Percentiles rank a stretch among this genome's conserved stretches.
Conservation (phyloP, 2,329 filamentous ascomycete species). For the Ustilaginoidea virens region DNA sequence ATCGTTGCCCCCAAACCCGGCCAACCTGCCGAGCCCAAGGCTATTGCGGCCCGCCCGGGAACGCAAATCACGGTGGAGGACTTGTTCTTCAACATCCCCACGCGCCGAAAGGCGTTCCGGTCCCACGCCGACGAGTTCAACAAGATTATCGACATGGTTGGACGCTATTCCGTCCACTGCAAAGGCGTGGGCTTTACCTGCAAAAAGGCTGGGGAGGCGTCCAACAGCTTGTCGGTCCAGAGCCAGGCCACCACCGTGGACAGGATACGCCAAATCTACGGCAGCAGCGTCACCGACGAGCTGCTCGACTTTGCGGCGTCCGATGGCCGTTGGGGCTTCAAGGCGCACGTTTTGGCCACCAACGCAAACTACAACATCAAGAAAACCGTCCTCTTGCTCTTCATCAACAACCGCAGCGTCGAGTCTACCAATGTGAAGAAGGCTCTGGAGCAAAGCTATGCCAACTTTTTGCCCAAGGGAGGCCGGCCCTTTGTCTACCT, state of each 20-base stretch:
- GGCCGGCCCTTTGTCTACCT: slow-evolving; percentile 91
- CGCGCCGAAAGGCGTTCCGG: slow-evolving; percentile 73
- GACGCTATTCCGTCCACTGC: slow-evolving; percentile 87
- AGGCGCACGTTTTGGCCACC: slow-evolving; percentile 63
- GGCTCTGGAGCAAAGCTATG: slow-evolving; percentile 80
- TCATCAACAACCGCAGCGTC: slow-evolving; percentile 92
- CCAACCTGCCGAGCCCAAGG: slow-evolving; percentile 71
- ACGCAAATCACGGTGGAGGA: slow-evolving; percentile 96
- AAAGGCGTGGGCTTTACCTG: slow-evolving; percentile 85
- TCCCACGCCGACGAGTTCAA: slow-evolving; percentile 91
- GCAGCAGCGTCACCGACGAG: slow-evolving; percentile 72
- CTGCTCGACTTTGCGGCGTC: slow-evolving; percentile 59
- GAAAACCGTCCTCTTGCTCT: slow-evolving; percentile 71
- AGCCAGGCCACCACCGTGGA: slow-evolving; percentile 58
- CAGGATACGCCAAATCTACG: slow-evolving; percentile 82
- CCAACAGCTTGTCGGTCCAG: slow-evolving; percentile 66
- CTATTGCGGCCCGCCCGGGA: slow-evolving; percentile 71
- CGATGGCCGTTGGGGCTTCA: slow-evolving; percentile 72
- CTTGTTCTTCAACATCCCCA: slow-evolving; percentile 91
- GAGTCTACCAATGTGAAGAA: slow-evolving; percentile 82
- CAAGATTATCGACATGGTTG: slow-evolving; percentile 91
- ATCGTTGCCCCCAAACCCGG: slow-evolving; percentile 75
- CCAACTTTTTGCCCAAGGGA: slow-evolving; percentile 76
- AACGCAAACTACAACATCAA: slow-evolving; percentile 95
- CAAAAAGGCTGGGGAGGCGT: slow-evolving; percentile 86